Percentiles rank a stretch among this genome's conserved stretches.
Evolutionary conservation across 2,329 filamentous ascomycete genomes (phyloP).

Genomic region (Ceratocystis alfenasii): DNA sequence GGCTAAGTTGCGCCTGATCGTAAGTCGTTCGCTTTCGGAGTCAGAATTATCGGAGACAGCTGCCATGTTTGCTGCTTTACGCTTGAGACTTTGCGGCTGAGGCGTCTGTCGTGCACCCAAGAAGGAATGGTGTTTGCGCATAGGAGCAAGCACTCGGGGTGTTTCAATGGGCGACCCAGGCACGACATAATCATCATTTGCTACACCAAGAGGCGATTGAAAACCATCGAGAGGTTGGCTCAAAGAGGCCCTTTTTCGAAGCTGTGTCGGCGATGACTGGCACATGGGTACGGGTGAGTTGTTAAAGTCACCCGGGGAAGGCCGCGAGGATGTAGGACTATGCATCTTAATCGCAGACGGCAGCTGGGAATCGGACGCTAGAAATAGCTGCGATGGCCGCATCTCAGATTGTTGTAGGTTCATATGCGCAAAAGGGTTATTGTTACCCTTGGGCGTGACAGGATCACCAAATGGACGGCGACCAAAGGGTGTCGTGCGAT

Average conservation of each 20-base stretch:
- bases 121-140: constrained; percentile 13
- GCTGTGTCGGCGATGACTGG: constrained; percentile 22
- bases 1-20: constrained; percentile 1
- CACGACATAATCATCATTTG: neutral
- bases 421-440: constrained; percentile 35
- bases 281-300: constrained; percentile 38
- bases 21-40: neutral
- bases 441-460: constrained; percentile 40
- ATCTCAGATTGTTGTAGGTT: constrained; percentile 16
- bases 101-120: neutral
- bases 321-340: constrained; percentile 47
- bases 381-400: constrained; percentile 40
- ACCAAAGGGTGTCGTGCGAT: constrained; percentile 28
- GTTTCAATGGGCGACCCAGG: constrained; percentile 14
- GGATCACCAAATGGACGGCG: constrained; percentile 27
- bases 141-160: neutral
- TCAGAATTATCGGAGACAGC: neutral
- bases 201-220: neutral
- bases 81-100: constrained; percentile 4
- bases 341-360: constrained; percentile 40
- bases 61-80: constrained; percentile 1
- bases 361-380: constrained; percentile 37
- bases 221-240: neutral
- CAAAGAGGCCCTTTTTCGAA: neutral
- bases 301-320: constrained; percentile 39